These are phyloP conservation scores for Knoxia roxburghii DNA, from an alignment of 257 asterid species.

Conservation along the genomic window DNA sequence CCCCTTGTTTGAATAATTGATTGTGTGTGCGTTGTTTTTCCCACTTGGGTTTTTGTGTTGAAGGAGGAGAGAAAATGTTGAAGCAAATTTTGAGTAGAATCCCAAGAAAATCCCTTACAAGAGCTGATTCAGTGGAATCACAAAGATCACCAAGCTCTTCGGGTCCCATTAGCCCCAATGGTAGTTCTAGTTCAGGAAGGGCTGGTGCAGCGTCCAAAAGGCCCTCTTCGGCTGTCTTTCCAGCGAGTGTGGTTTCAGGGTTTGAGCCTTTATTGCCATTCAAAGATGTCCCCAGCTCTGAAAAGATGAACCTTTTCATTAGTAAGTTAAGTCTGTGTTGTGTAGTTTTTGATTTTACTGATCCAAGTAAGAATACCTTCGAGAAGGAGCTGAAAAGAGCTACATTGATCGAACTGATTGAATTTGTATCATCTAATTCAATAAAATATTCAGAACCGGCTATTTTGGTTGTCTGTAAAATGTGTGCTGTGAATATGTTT, in stretches of 20 bases:
- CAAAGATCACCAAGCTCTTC: slow-evolving; percentile 34
- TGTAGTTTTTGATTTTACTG: slow-evolving; percentile 71
- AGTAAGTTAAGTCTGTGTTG: slow-evolving; percentile 87
- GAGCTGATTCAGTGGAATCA: slow-evolving; percentile 37
- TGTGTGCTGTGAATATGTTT: slow-evolving; percentile 71
- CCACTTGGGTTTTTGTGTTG: not conserved
- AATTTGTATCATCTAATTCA: slow-evolving; percentile 57
- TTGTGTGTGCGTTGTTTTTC: not conserved
- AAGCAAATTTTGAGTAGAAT: slow-evolving; percentile 63
- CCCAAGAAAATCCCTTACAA: slow-evolving; percentile 50
- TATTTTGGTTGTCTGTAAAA: slow-evolving; percentile 66
- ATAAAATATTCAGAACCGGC: slow-evolving; percentile 62
- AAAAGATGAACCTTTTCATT: slow-evolving; percentile 71
- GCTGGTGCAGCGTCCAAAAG: slow-evolving; percentile 33
- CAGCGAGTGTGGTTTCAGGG: slow-evolving; percentile 58
- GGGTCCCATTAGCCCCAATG: slow-evolving; percentile 20
- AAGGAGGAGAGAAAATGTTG: slow-evolving; percentile 50
- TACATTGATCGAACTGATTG: slow-evolving; percentile 72
- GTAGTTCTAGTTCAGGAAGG: slow-evolving; percentile 22
- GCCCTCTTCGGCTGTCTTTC: slow-evolving; percentile 55
- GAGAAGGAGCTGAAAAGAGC: slow-evolving; percentile 70
- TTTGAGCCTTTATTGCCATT: slow-evolving; percentile 83
- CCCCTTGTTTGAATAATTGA: not conserved
- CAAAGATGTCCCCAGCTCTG: slow-evolving; percentile 63
- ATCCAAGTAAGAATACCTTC: slow-evolving; percentile 42